Evolutionary conservation across 2,329 filamentous ascomycete species (phyloP), one percentile per base, ranked within the genome.

Genomic region (Colletotrichum echinochloae): DNA sequence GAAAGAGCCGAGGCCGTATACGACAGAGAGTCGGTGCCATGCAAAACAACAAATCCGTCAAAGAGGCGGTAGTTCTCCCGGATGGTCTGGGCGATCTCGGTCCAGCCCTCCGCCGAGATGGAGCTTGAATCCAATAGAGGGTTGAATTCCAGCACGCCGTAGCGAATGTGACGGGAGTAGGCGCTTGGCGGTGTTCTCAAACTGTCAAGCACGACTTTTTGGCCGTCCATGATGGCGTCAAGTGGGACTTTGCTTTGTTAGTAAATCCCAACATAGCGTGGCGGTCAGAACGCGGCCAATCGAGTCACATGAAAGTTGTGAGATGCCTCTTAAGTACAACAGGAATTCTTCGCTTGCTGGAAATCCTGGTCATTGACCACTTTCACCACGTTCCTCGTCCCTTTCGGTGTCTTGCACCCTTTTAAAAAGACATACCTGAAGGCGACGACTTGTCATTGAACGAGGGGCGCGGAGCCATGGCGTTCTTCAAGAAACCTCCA

Each of bases 1-100:
- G 93, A 96, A 68, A 98, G 85, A 4, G 95, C 95, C 6, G 94
- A 97, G 72, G 93, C 93, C 5, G 94, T 96, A 81, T 97, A 97
- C 23, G 92, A 93, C 61, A 97, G 85, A 54, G 93, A 97, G 81
- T 97, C 94, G 8, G 94, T 97, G 71, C 94, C 94, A 80, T 97
- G 94, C 41, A 97, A 89, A 49, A 97, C 90, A 28, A 97, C 94
- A 77, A 97, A 97, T 26, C 93, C 94, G 79, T 97, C 95, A 77
- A 94, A 98, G 0, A 94, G 87, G 73, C 91, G 91, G 80, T 97
- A 97, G 81, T 98, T 98, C 73, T 92, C 89, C 75, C 90, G 87
- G 74, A 97, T 89, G n/a, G 92, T 89, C 60, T 86, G 83, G 1
- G 94, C 94, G 78, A 97, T 96, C 77, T 94, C 89, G 14, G 92